Evolutionary conservation across 2,329 filamentous ascomycete genomes (phyloP).

Genomic region (Canariomyces notabilis): DNA sequence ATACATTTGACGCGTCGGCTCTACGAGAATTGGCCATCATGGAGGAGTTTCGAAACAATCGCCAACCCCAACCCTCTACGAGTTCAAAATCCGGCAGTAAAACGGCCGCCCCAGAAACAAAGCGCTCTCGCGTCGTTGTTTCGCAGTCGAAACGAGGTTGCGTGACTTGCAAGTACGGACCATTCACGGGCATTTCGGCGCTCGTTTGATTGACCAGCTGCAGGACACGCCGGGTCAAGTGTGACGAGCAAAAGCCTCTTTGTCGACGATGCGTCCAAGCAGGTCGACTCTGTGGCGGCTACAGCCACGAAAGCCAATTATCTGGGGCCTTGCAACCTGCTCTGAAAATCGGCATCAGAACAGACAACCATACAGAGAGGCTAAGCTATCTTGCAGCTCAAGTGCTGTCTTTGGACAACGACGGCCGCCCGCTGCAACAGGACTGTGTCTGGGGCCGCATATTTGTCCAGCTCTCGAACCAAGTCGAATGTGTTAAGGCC

Average conservation of each 20-base stretch:
- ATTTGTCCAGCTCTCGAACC: conserved; percentile 1
- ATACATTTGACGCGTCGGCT: no score
- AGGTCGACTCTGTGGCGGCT: not conserved
- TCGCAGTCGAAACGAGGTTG: conserved; percentile 4
- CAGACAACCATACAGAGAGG: not conserved
- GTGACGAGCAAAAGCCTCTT: conserved; percentile 4
- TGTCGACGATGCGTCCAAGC: conserved; percentile 4
- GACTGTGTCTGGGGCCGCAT: conserved; percentile 1
- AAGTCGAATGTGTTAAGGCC: conserved; percentile 3
- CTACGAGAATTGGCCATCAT: no score
- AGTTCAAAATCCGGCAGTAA: not conserved
- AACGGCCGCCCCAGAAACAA: not conserved
- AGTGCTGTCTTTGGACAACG: conserved; percentile 1
- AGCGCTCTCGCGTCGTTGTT: conserved; percentile 2
- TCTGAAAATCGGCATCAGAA: not conserved
- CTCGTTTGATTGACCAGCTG: not conserved
- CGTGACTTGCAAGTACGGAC: conserved; percentile 4
- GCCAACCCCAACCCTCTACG: no score
- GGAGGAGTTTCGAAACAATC: no score
- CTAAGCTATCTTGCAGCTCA: conserved; percentile 2
- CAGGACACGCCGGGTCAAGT: conserved; percentile 2
- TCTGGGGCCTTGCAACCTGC: not conserved
- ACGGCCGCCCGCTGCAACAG: not conserved
- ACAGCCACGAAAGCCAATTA: not conserved
- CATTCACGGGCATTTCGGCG: no score